Evolutionary conservation across 116 monocot genomes (phyloP).

Genomic region (Iris pallida): DNA sequence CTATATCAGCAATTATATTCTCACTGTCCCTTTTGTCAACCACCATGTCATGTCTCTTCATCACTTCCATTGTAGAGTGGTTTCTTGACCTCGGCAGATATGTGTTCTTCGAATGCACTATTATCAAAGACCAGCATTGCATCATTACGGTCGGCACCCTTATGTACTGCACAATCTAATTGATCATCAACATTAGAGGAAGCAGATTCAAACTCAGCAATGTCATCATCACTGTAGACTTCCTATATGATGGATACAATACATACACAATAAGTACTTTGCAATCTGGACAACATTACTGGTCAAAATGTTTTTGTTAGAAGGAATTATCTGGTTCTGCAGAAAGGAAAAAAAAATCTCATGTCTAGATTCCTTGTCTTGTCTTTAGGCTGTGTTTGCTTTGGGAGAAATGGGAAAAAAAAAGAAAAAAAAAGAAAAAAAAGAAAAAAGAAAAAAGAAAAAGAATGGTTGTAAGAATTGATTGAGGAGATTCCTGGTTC

Average conservation of each 20-base stretch:
- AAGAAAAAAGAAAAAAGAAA: too few species aligned
- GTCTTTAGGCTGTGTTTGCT: too few species aligned
- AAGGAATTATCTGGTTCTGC: too few species aligned
- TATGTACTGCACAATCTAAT: conserved; percentile 18
- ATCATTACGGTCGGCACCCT: conserved; percentile 10
- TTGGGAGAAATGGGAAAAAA: too few species aligned
- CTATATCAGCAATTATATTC: conserved; percentile 89
- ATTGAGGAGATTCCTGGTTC: too few species aligned
- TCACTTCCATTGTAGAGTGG: conserved; percentile 17
- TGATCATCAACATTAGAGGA: conserved; percentile 43
- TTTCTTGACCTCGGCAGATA: conserved; percentile 10
- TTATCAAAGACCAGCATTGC: conserved; percentile 5
- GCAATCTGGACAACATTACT: too few species aligned
- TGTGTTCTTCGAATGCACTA: conserved; percentile 3
- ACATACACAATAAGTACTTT: too few species aligned
- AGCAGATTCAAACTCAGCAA: conserved; percentile 33
- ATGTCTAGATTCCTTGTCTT: too few species aligned
- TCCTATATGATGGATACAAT: conserved; percentile 43
- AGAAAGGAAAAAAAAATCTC: too few species aligned
- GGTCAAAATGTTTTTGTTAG: too few species aligned
- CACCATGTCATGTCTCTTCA: conserved; percentile 18
- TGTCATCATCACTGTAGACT: conserved; percentile 24
- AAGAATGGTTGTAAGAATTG: too few species aligned
- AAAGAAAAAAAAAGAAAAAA: too few species aligned
- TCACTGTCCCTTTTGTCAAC: conserved; percentile 51